Percentiles rank a stretch among this genome's conserved stretches.
Evolutionary conservation across 257 asterid genomes (phyloP).

Genomic region (Thymus quinquecostatus): DNA sequence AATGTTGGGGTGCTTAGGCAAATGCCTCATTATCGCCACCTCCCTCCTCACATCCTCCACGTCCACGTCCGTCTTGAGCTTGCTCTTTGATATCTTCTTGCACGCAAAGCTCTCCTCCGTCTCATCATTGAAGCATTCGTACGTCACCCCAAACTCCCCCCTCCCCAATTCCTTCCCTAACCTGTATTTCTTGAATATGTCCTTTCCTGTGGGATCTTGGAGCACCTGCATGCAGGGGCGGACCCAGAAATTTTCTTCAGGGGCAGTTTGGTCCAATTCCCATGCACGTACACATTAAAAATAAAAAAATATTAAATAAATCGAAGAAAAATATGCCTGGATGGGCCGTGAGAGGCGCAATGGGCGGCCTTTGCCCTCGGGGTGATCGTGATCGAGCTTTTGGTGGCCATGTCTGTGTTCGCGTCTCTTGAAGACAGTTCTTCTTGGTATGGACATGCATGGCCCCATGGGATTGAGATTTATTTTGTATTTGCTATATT

Average conservation of each 20-base stretch:
- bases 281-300: too few relatives aligned
- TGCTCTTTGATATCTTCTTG: constrained; percentile 79
- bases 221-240: constrained; percentile 34
- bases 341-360: constrained; percentile 45
- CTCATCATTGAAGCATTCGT: constrained; percentile 50
- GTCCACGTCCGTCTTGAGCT: constrained; percentile 64
- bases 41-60: constrained; percentile 87
- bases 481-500: too few relatives aligned
- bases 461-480: constrained; percentile 68
- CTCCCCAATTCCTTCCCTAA: constrained; percentile 83
- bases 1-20: constrained; percentile 74
- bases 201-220: constrained; percentile 47
- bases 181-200: constrained; percentile 47
- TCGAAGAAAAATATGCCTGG: background rate
- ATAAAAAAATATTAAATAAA: too few relatives aligned
- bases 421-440: constrained; percentile 40
- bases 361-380: background rate
- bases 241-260: too few relatives aligned
- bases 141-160: constrained; percentile 90
- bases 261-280: too few relatives aligned
- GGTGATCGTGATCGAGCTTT: background rate
- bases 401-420: constrained; percentile 22
- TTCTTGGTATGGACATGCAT: constrained; percentile 65
- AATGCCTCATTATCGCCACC: constrained; percentile 81
- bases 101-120: constrained; percentile 65